Conservation (phyloP, 192 early-diverging fungal species). For the Coemansia sp. region DNA sequence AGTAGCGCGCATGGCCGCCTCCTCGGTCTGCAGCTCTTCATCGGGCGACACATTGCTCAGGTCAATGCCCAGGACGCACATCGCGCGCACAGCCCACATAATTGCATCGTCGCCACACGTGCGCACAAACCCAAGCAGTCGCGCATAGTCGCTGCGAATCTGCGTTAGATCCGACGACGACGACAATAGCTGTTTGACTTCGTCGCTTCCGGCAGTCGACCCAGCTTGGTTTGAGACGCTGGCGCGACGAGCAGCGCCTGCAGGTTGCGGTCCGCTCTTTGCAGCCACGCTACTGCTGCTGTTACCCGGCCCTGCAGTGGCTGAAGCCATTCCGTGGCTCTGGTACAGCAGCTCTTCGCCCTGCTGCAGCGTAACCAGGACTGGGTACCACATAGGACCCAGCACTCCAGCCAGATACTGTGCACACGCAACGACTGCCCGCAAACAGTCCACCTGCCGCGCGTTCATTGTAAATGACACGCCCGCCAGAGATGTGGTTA, state of each 20-base stretch:
- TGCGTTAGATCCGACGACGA: constrained; percentile 10
- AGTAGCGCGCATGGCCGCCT: constrained; percentile 18
- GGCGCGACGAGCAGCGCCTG: constrained; percentile 2
- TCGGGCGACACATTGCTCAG: constrained; percentile 15
- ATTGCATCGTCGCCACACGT: constrained; percentile 10
- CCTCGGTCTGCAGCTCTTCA: not conserved
- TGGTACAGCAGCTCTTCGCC: constrained; percentile 73
- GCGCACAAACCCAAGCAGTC: constrained; percentile 16
- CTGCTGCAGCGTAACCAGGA: constrained; percentile 85
- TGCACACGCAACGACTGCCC: constrained; percentile 68
- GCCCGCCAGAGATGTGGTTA: constrained; percentile 16
- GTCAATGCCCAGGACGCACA: constrained; percentile 36
- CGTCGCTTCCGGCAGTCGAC: not conserved
- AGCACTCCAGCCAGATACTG: constrained; percentile 71
- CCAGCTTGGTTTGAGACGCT: not conserved
- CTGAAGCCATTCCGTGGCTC: constrained; percentile 10
- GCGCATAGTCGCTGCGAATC: constrained; percentile 17
- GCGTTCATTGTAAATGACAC: constrained; percentile 59
- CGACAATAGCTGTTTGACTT: not conserved
- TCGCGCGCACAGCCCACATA: constrained; percentile 21
- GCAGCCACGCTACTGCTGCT: not conserved
- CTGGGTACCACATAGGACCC: constrained; percentile 81
- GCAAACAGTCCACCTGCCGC: constrained; percentile 76
- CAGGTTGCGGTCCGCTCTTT: no score
- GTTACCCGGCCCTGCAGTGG: not conserved